Percentiles rank a stretch among this genome's conserved stretches.
phyloP scores from a whole-genome alignment of 2,329 filamentous ascomycete genomes.

The Stachybotrys chartarum region DNA sequence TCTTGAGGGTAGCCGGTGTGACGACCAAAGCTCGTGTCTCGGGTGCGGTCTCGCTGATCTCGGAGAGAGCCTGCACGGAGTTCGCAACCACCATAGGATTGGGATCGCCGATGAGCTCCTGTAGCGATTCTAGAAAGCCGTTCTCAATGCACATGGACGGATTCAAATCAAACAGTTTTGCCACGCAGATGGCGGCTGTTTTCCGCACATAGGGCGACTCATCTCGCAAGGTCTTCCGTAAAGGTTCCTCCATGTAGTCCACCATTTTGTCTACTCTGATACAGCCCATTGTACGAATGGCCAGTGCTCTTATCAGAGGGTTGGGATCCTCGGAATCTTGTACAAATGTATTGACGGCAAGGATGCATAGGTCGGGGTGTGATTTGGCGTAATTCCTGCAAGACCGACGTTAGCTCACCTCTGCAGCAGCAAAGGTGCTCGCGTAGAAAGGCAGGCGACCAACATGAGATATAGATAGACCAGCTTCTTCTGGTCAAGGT shows the following conservation, averaged over 20 bases:
- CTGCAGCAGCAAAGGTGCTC: not conserved
- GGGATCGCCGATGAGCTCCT: conserved; percentile 93
- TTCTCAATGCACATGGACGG: conserved; percentile 91
- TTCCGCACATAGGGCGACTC: conserved; percentile 98
- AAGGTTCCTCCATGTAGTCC: conserved; percentile 97
- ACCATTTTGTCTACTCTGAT: conserved; percentile 99
- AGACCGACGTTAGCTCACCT: not conserved
- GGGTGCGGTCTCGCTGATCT: conserved; percentile 84
- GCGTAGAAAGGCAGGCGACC: conserved; percentile 19
- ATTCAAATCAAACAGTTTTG: conserved; percentile 95
- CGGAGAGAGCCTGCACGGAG: conserved; percentile 85
- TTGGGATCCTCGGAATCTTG: conserved; percentile 99
- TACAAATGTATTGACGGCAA: conserved; percentile 98
- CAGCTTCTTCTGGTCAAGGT: conserved; percentile 98
- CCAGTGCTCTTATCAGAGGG: conserved; percentile 86
- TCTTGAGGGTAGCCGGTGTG: conserved; percentile 78
- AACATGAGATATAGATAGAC: conserved; percentile 98
- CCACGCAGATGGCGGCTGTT: conserved; percentile 94
- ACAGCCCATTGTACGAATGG: conserved; percentile 97
- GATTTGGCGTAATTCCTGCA: conserved; percentile 97
- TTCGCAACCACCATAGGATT: conserved; percentile 99
- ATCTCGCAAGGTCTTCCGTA: conserved; percentile 91
- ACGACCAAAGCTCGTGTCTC: conserved; percentile 84
- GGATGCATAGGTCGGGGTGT: conserved; percentile 95
- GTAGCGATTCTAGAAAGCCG: conserved; percentile 85